Evolutionary conservation across 179 eudicot genomes (phyloP).

Genomic region (Corrigiola litoralis): DNA sequence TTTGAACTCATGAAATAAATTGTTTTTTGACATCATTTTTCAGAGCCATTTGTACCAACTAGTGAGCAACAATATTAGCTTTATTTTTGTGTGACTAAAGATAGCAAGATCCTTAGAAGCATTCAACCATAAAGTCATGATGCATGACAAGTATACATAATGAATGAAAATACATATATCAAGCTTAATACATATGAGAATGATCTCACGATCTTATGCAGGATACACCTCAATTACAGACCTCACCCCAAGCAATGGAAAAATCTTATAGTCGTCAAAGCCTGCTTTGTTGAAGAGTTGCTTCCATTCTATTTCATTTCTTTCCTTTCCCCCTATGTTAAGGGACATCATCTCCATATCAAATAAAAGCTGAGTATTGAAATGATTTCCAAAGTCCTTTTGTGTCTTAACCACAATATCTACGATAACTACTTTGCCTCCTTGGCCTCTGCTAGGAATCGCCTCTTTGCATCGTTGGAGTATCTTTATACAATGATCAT

Average conservation of each 20-base stretch:
- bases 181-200: too few species aligned
- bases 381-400: not conserved
- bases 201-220: too few species aligned
- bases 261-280: conserved; percentile 23
- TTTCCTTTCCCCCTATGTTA: conserved; percentile 20
- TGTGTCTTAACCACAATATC: conserved; percentile 3
- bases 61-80: too few species aligned
- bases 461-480: conserved; percentile 34
- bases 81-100: too few species aligned
- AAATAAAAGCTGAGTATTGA: not conserved
- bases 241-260: conserved; percentile 21
- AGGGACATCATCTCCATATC: conserved; percentile 29
- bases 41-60: too few species aligned
- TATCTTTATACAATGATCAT: conserved; percentile 14
- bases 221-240: conserved; percentile 30
- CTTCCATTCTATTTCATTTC: conserved; percentile 30
- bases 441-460: conserved; percentile 10
- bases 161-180: too few species aligned
- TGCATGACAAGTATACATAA: too few species aligned
- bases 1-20: too few species aligned
- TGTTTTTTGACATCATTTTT: too few species aligned
- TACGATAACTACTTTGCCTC: conserved; percentile 29
- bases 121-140: too few species aligned
- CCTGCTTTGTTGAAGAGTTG: conserved; percentile 28
- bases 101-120: too few species aligned